These are phyloP conservation scores for Flaveria ramosissima DNA, from an alignment of 129 eudicot species.

Conservation along the genomic window DNA sequence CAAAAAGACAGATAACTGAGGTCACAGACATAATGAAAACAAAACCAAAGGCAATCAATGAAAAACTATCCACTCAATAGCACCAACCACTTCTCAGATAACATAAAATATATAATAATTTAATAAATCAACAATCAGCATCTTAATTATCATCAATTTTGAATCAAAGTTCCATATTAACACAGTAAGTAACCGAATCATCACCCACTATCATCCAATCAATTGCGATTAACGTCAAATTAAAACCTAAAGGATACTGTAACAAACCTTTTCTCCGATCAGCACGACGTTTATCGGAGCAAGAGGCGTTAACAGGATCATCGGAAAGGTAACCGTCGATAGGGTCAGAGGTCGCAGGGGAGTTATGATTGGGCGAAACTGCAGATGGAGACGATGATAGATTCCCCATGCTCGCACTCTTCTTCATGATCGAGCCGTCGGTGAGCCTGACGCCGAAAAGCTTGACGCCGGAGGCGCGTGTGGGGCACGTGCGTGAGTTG, in stretches of 20 bases:
- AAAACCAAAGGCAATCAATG: slow-evolving; percentile 30
- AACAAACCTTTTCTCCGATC: slow-evolving; percentile 71
- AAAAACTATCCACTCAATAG: slow-evolving; percentile 33
- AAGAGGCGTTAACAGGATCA: slow-evolving; percentile 62
- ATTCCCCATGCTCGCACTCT: slow-evolving; percentile 92
- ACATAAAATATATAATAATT: not conserved
- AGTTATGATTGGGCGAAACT: slow-evolving; percentile 51
- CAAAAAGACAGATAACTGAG: not conserved
- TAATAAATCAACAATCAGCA: slow-evolving; percentile 27
- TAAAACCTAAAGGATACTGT: not conserved
- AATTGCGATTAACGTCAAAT: not conserved
- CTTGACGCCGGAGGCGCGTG: slow-evolving; percentile 54
- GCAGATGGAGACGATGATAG: slow-evolving; percentile 50
- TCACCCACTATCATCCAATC: slow-evolving; percentile 21
- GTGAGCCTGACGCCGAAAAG: slow-evolving; percentile 81
- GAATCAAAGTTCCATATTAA: not conserved
- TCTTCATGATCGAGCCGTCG: slow-evolving; percentile 72
- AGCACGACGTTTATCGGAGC: slow-evolving; percentile 57
- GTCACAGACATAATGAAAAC: slow-evolving; percentile 28
- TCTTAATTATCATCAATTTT: slow-evolving; percentile 22
- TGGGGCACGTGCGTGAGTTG: slow-evolving; percentile 77
- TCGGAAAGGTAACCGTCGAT: slow-evolving; percentile 74
- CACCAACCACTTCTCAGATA: slow-evolving; percentile 31
- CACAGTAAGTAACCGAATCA: slow-evolving; percentile 1
- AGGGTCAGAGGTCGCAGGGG: slow-evolving; percentile 45